These are phyloP conservation scores for Leucosporidium yakuticum DNA, from an alignment of 768 basidiomycete genomes.

Conservation along the genomic window DNA sequence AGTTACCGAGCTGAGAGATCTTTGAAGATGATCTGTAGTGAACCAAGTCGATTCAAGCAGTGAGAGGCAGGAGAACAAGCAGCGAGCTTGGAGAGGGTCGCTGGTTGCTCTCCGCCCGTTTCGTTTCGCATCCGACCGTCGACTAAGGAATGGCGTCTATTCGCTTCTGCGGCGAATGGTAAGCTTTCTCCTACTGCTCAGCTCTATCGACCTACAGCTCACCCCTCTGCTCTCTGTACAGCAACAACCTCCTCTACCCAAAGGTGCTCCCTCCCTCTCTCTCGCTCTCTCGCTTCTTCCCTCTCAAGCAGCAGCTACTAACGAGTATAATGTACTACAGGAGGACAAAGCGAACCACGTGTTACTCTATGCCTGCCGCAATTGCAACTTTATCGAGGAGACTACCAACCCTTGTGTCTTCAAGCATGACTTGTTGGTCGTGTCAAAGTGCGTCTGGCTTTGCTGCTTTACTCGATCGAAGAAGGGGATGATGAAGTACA, in stretches of 20 bases:
- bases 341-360: conserved; percentile 77
- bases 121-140: neutral
- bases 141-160: conserved; percentile 50
- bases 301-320: neutral
- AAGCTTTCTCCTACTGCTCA: conserved; percentile 5
- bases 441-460: conserved; percentile 62
- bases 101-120: too few species aligned
- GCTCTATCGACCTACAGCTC: neutral
- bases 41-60: neutral
- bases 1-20: neutral
- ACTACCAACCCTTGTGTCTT: conserved; percentile 86
- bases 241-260: conserved; percentile 90
- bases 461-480: neutral
- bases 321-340: conserved; percentile 44
- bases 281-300: neutral
- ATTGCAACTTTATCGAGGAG: conserved; percentile 78
- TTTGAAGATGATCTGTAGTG: neutral
- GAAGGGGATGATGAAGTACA: neutral
- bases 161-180: conserved; percentile 80
- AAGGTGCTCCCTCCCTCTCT: conserved; percentile 36
- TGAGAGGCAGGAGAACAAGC: neutral
- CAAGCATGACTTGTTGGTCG: conserved; percentile 82
- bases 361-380: conserved; percentile 86
- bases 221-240: conserved; percentile 19
- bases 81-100: neutral